Base-by-base conservation (phyloP, 2,329 filamentous ascomycete species). In the Pseudogymnoascus sp. region DNA sequence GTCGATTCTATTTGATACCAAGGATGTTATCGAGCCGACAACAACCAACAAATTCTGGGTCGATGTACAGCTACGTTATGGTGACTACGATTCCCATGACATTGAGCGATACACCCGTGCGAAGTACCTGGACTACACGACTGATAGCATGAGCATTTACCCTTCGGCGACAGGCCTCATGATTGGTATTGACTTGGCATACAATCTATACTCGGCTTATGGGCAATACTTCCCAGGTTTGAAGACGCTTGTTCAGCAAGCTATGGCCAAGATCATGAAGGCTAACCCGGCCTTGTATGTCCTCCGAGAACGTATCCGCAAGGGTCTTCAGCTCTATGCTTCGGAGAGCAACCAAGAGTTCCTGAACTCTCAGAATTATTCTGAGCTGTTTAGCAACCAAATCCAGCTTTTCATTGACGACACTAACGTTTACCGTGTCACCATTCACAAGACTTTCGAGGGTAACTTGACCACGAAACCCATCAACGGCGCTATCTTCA, bases 251-350 rank as follows among this genome's bases (percentile, higher is more conserved):
- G 82, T 99, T 26, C 96, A 99, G 76, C 93, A 97, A 75, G 95
- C 96, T 5, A 99, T 99, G 96, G 92, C 92, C 59, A 99, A 99
- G 86, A 87, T 99, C 74, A 99, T 99, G 95, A 99, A 99, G 79
- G 93, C 95, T 38, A 99, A 99, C 73, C 95, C 95, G 15, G 95
- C 95, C 2, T 79, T 99, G 33, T 99, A 97, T 74, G 95, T 99
- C 61, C 80, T 99, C 65, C 90, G 95, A 65, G 95, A 99, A 79
- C 95, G 95, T 83, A 99, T 99, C 67, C 86, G 96, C 68, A 99
- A 99, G 82, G 95, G 95, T 82, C 84, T 99, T 64, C 95, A 99
- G 78, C 82, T 99, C 13, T 99, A 99, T 72, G 95, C 95, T 2
- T 97, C 93, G 0, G 96, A 99, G 79, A 97, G 91, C 79, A 97